These are phyloP conservation scores for Lichenothelia convexa DNA, from an alignment of 495 filamentous ascomycete genomes.

Conservation along the genomic window DNA sequence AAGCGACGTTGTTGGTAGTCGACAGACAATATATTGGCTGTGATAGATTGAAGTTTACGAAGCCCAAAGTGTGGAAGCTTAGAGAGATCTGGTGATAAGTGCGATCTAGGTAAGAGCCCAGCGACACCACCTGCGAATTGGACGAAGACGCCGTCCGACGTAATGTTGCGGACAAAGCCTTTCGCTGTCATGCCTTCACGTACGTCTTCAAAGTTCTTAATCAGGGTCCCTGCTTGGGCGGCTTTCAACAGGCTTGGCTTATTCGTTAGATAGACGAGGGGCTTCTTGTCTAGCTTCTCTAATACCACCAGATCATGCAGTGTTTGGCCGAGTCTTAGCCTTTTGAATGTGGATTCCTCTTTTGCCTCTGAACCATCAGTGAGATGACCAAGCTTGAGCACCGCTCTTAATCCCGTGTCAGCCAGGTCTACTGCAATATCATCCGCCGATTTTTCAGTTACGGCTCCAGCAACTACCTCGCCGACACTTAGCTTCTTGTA, in stretches of 20 bases:
- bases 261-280: constrained; percentile 53
- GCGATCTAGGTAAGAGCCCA: constrained; percentile 58
- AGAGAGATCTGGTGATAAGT: constrained; percentile 47
- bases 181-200: constrained; percentile 45
- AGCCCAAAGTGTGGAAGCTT: constrained; percentile 59
- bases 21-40: constrained; percentile 47
- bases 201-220: constrained; percentile 48
- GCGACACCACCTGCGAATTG: constrained; percentile 62
- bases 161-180: constrained; percentile 76
- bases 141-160: constrained; percentile 58
- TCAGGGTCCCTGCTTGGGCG: constrained; percentile 42
- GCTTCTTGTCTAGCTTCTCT: constrained; percentile 54
- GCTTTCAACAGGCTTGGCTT: constrained; percentile 69
- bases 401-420: constrained; percentile 51
- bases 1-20: constrained; percentile 40
- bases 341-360: constrained; percentile 51
- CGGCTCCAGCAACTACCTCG: constrained; percentile 51
- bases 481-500: constrained; percentile 55
- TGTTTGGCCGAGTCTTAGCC: constrained; percentile 62
- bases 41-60: constrained; percentile 49
- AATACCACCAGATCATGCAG: constrained; percentile 70
- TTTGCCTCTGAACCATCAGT: constrained; percentile 65
- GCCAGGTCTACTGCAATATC: constrained; percentile 59
- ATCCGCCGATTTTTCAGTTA: constrained; percentile 71
- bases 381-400: constrained; percentile 56